Percentiles rank a stretch among this genome's conserved stretches.
These are phyloP conservation scores for Echites panduratus DNA, from an alignment of 257 asterid genomes.

Conservation along the genomic window DNA sequence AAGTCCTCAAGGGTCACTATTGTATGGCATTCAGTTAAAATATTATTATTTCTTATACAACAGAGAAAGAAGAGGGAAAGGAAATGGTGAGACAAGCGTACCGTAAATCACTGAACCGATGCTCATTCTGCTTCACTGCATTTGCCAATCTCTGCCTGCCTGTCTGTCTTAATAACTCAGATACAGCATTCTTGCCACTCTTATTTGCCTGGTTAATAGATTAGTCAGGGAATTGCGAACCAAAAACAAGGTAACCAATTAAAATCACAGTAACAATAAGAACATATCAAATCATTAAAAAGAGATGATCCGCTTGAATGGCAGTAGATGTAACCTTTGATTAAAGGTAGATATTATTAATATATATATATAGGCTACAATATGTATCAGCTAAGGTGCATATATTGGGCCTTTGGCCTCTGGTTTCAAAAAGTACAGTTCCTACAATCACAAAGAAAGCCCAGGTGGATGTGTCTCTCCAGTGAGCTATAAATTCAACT, in stretches of 20 bases:
- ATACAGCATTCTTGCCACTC: conserved; percentile 58
- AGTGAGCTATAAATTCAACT: neutral
- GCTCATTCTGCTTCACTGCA: conserved; percentile 57
- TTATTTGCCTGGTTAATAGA: conserved; percentile 37
- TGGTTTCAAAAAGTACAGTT: too few species aligned
- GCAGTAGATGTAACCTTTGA: too few species aligned
- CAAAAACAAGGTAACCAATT: neutral
- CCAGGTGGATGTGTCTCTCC: neutral
- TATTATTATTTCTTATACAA: neutral
- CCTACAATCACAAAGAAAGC: too few species aligned
- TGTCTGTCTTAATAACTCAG: conserved; percentile 60
- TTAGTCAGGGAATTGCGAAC: neutral
- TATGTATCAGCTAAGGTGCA: too few species aligned
- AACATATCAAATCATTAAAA: neutral
- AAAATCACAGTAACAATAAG: neutral
- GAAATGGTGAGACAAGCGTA: conserved; percentile 21
- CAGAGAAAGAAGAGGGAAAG: neutral
- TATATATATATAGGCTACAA: too few species aligned
- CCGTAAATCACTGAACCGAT: conserved; percentile 38
- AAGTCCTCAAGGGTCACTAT: neutral
- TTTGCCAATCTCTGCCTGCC: conserved; percentile 64
- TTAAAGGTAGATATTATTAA: too few species aligned
- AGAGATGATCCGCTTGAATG: neutral
- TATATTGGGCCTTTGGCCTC: too few species aligned
- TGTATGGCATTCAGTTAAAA: neutral